These are phyloP conservation scores for Symbiodinium pilosum DNA, from an alignment of 73 alveolate genomes.

Conservation along the genomic window DNA sequence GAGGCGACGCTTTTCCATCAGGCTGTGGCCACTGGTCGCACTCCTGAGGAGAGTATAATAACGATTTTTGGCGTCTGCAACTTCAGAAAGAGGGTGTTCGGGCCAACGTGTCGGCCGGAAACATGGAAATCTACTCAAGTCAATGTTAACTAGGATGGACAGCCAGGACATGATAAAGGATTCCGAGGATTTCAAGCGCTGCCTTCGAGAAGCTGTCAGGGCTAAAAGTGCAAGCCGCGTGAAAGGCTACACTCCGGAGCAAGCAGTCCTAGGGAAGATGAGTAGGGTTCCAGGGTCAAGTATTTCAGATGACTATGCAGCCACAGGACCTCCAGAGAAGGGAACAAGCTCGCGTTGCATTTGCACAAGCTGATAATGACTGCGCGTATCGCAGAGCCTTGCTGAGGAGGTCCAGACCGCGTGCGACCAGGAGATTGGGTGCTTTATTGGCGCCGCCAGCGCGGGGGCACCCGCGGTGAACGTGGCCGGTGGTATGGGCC, in stretches of 20 bases:
- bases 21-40: not conserved
- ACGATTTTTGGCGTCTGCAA: not conserved
- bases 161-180: not conserved
- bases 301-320: not conserved
- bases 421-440: not conserved
- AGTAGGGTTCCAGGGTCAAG: not conserved
- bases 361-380: not conserved
- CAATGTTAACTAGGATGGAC: slow-evolving; percentile 23
- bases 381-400: not conserved
- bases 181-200: not conserved
- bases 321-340: not conserved
- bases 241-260: not conserved
- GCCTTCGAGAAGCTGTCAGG: not conserved
- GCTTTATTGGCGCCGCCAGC: not conserved
- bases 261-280: not conserved
- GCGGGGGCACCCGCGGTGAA: not conserved
- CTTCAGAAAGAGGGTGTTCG: not conserved
- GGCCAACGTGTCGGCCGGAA: not conserved
- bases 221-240: not conserved
- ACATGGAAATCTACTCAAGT: not conserved
- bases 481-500: slow-evolving; percentile 32
- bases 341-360: not conserved
- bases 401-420: not conserved
- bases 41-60: not conserved
- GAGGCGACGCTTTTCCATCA: not conserved